Evolutionary conservation across 805 yeast species (phyloP), one percentile per base, ranked within the genome.

Genomic region (Yamadazyma endophytica): DNA sequence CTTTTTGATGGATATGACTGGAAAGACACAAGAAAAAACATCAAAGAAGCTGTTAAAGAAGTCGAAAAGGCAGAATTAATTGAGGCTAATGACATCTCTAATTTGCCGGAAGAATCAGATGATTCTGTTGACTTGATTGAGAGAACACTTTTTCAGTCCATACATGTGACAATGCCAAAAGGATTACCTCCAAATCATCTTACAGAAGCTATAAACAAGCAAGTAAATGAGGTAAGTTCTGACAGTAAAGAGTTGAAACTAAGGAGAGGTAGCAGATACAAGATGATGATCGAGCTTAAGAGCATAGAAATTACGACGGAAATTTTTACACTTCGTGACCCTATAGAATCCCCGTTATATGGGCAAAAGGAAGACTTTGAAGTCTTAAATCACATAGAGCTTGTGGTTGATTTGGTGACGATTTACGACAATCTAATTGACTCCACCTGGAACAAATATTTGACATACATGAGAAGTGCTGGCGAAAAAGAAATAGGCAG

Each of bases 1-100:
- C 56, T 90, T 13, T 79, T 73, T 52, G 98, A 92, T 59, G 99
- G 99, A 0, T 92, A 80, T 50, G 97, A 92, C 46, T 88, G 97
- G 94, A 73, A 72, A 33, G 74, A 75, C 25, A 87, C 97, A 0
- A 69, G 95, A 35, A 66, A 64, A 15, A 66, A 79, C 0, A 79
- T 92, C 17, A 61, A 66, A 8, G 72, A 69, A n/a, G 82, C 85
- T 0, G 79, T 89, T 0, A 72, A 71, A 32, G 58, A 73, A 8
- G 73, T 86, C 6, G 87, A 81, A 42, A 23, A 29, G 31, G 35
- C 32, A 28, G 25, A 25, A 5, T 7, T 7, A 9, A 21, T 17
- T 26, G 29, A 21, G 9, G n/a, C 17, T 26, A 18, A 27, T n/a
- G n/a, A 17, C 13, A n/a, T n/a, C n/a, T 19, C 11, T 26, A 27